Conservation (phyloP, 768 basidiomycete species). For the Rubroboletus pulcherrimus region DNA sequence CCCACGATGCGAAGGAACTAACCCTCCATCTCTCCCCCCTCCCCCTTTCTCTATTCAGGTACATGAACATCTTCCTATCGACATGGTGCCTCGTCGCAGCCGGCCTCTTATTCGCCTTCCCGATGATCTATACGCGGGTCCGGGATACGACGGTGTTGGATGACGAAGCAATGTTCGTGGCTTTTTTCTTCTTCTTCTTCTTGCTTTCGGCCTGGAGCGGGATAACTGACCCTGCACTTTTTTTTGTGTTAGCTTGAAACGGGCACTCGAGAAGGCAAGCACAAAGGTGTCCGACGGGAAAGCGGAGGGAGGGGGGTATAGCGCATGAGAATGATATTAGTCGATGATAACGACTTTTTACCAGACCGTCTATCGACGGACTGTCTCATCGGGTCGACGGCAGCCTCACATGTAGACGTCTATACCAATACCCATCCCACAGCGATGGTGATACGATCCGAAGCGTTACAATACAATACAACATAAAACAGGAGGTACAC, state of each 20-base stretch:
- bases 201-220: neutral
- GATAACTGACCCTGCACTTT: neutral
- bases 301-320: neutral
- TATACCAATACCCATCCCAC: neutral
- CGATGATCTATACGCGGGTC: slow-evolving; percentile 68
- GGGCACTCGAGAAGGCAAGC: neutral
- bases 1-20: neutral
- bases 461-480: neutral
- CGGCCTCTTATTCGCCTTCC: slow-evolving; percentile 62
- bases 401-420: too few relatives aligned
- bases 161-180: slow-evolving; percentile 53
- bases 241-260: slow-evolving; percentile 4
- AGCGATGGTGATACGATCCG: neutral
- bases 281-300: neutral
- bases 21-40: neutral
- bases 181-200: too few relatives aligned
- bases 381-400: too few relatives aligned
- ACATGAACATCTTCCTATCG: slow-evolving; percentile 68
- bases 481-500: neutral
- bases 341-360: too few relatives aligned
- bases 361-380: too few relatives aligned
- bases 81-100: slow-evolving; percentile 66
- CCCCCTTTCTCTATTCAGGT: slow-evolving; percentile 26
- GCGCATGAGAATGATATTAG: too few relatives aligned
- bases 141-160: slow-evolving; percentile 51